Conservation (phyloP, 1,284 basidiomycete genomes). For the Trametes versicolor region DNA sequence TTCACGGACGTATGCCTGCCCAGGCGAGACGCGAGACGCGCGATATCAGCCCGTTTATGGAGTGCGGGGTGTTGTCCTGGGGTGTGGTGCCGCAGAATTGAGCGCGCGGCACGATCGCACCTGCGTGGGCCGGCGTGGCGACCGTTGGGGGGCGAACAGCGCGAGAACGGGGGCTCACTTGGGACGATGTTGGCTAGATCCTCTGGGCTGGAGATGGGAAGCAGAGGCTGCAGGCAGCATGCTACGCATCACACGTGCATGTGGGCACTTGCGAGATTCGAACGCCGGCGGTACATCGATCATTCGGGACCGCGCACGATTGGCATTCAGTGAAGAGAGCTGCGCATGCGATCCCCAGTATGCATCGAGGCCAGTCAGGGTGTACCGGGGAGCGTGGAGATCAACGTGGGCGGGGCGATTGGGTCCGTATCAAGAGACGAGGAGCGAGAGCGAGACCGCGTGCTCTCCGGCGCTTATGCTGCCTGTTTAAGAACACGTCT, state of each 20-base stretch:
- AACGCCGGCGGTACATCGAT: slow-evolving; percentile 11
- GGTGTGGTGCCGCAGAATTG: not conserved
- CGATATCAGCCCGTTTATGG: not conserved
- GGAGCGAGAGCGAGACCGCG: slow-evolving; percentile 9
- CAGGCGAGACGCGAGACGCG: slow-evolving; percentile 6
- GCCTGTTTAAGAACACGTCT: slow-evolving; percentile 7
- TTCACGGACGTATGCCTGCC: slow-evolving; percentile 11
- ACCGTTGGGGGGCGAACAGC: not conserved
- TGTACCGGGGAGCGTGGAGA: not conserved
- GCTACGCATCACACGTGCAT: slow-evolving; percentile 19
- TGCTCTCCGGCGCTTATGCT: slow-evolving; percentile 8
- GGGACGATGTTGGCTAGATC: slow-evolving; percentile 2
- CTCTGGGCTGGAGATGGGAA: slow-evolving; percentile 6
- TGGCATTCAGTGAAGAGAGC: not conserved
- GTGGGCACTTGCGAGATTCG: slow-evolving; percentile 6
- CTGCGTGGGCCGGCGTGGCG: slow-evolving; percentile 1
- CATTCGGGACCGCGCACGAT: not conserved
- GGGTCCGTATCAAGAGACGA: not conserved
- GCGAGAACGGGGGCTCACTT: slow-evolving; percentile 3
- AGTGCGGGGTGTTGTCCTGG: not conserved
- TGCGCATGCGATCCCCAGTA: too few species aligned
- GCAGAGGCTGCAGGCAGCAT: not conserved
- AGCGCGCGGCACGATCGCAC: not conserved
- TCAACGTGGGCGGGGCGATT: slow-evolving; percentile 15
- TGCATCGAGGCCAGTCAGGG: not conserved